Conservation (phyloP, 73 alveolate species). For the Paramecium sexaurelia region DNA sequence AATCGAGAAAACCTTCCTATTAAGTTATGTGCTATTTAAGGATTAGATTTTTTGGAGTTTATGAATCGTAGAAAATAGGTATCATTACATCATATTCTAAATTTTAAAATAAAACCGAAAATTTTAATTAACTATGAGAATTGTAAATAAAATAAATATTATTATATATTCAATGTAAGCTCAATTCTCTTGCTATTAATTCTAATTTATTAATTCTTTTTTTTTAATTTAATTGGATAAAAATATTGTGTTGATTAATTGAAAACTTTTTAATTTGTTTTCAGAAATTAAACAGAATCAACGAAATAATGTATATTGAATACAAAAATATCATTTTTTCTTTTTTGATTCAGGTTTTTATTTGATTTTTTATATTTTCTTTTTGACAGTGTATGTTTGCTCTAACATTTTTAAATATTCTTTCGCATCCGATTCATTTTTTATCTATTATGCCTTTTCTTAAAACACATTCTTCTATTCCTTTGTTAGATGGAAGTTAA, state of each 20-base stretch:
- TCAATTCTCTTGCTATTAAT: too few species aligned
- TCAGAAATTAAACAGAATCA: background rate
- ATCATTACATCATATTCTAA: background rate
- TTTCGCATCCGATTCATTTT: background rate
- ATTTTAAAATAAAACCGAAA: background rate
- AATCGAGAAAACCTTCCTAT: slow-evolving; percentile 11
- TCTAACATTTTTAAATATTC: background rate
- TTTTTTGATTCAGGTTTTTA: background rate
- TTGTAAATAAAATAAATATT: too few species aligned
- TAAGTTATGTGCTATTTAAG: slow-evolving; percentile 37
- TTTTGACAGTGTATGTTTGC: background rate
- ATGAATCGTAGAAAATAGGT: slow-evolving; percentile 17
- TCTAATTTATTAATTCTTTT: too few species aligned
- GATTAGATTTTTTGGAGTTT: slow-evolving; percentile 43
- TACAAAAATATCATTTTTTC: background rate
- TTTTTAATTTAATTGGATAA: too few species aligned
- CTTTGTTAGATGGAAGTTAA: background rate
- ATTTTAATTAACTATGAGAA: too few species aligned
- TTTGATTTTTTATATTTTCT: background rate
- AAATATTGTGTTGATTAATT: too few species aligned
- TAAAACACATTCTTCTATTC: background rate
- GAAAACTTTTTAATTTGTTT: too few species aligned
- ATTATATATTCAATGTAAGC: too few species aligned
- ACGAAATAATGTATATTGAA: background rate
- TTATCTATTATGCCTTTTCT: background rate